Conservation (phyloP, 768 basidiomycete species). For the Suillus fuscotomentosus region DNA sequence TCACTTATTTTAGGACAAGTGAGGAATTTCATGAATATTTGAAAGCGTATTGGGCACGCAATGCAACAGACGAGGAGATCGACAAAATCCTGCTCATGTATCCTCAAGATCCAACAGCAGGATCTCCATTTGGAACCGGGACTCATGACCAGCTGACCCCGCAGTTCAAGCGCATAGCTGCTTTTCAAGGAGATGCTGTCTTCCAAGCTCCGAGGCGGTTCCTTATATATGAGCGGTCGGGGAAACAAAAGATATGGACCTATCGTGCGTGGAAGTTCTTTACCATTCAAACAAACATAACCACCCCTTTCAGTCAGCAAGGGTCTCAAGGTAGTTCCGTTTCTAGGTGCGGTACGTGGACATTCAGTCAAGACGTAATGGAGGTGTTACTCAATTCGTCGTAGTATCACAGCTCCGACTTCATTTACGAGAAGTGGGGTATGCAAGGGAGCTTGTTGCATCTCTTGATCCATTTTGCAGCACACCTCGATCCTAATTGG, state of each 20-base stretch:
- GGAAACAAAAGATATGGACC: conserved; percentile 32
- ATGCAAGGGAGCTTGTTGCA: not conserved
- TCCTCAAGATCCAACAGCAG: not conserved
- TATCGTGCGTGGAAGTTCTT: conserved; percentile 28
- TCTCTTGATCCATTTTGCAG: not conserved
- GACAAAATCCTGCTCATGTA: not conserved
- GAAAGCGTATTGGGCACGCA: not conserved
- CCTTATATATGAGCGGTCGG: conserved; percentile 30
- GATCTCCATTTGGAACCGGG: conserved; percentile 27
- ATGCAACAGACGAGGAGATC: not conserved
- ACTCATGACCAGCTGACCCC: conserved; percentile 21
- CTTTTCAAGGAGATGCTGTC: conserved; percentile 33
- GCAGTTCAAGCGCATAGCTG: conserved; percentile 38
- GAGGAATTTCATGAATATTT: not conserved
- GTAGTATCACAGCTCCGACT: not conserved
- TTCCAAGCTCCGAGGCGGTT: conserved; percentile 37
- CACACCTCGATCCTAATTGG: not conserved
- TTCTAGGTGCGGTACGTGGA: not conserved
- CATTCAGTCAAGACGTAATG: not conserved
- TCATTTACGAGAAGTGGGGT: not conserved
- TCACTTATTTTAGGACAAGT: not conserved
- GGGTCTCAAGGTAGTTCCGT: not conserved
- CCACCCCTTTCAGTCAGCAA: not conserved
- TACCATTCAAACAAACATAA: not conserved
- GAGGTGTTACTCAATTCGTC: not conserved